These are phyloP conservation scores for Haberlea rhodopensis DNA, from an alignment of 257 asterid species.

Conservation along the genomic window DNA sequence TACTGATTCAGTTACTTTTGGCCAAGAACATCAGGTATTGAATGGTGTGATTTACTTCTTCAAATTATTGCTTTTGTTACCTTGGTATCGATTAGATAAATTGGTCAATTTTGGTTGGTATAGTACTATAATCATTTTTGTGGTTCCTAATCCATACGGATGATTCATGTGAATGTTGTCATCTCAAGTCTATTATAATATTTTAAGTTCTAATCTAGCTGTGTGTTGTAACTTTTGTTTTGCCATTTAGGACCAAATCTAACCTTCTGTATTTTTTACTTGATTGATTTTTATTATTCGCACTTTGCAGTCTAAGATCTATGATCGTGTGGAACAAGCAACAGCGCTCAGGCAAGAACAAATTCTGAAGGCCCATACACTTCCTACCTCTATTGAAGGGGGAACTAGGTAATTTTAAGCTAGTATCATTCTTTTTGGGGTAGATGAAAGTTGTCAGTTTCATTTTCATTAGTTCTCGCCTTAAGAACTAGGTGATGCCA, in stretches of 20 bases:
- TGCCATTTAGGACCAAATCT: slow-evolving; percentile 7
- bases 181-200: too few relatives aligned
- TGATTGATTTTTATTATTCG: slow-evolving; percentile 17
- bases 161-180: neutral
- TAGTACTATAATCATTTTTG: too few relatives aligned
- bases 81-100: neutral
- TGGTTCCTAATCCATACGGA: neutral
- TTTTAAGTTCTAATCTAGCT: neutral
- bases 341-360: slow-evolving; percentile 65
- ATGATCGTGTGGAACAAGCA: slow-evolving; percentile 72
- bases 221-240: neutral
- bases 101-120: neutral
- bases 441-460: slow-evolving; percentile 15
- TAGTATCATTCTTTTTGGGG: slow-evolving; percentile 12
- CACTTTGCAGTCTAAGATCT: slow-evolving; percentile 69
- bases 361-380: slow-evolving; percentile 65
- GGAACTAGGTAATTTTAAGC: slow-evolving; percentile 61
- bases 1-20: slow-evolving; percentile 57
- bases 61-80: slow-evolving; percentile 1
- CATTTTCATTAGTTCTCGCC: slow-evolving; percentile 19
- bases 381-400: slow-evolving; percentile 72
- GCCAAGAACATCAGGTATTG: slow-evolving; percentile 78
- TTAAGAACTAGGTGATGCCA: slow-evolving; percentile 14
- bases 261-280: neutral
- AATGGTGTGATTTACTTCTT: slow-evolving; percentile 17